These are phyloP conservation scores for Pseudopithomyces chartarum DNA, from an alignment of 2,329 filamentous ascomycete species.

Conservation along the genomic window DNA sequence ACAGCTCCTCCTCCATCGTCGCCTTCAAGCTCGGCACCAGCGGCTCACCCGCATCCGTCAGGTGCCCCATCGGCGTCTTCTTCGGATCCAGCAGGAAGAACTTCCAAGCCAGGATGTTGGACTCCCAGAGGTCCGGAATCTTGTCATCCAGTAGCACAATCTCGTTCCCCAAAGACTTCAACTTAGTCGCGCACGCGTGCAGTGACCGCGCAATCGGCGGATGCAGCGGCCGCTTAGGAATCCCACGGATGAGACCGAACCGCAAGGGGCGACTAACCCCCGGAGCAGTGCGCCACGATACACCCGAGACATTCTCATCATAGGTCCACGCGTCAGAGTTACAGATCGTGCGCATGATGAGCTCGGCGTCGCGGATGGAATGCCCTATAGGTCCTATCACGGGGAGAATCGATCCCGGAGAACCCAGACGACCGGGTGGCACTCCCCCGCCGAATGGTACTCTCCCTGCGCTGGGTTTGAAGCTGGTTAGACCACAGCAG, in stretches of 20 bases:
- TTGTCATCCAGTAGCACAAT: conserved; percentile 39
- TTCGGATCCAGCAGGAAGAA: conserved; percentile 50
- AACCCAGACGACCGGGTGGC: conserved; percentile 36
- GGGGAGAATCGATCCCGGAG: conserved; percentile 39
- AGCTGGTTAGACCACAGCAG: conserved; percentile 58
- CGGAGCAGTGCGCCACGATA: conserved; percentile 52
- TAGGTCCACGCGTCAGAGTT: conserved; percentile 51
- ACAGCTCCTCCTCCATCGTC: conserved; percentile 35
- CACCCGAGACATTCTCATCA: conserved; percentile 49
- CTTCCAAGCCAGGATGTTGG: conserved; percentile 46
- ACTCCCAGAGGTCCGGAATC: conserved; percentile 37
- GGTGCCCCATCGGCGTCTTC: conserved; percentile 36
- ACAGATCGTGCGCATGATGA: conserved; percentile 51
- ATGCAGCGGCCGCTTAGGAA: conserved; percentile 55
- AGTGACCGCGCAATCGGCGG: conserved; percentile 57
- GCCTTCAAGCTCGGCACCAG: conserved; percentile 48
- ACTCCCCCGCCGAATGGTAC: conserved; percentile 50
- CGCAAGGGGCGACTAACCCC: conserved; percentile 37
- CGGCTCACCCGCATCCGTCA: conserved; percentile 51
- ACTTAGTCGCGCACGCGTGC: conserved; percentile 43
- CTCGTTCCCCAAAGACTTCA: conserved; percentile 53
- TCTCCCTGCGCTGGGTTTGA: conserved; percentile 59
- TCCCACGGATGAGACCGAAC: conserved; percentile 57
- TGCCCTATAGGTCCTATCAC: conserved; percentile 52
- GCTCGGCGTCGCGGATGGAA: conserved; percentile 46